phyloP scores from a whole-genome alignment of 106 monocot genomes.

The Acorus calamus region DNA sequence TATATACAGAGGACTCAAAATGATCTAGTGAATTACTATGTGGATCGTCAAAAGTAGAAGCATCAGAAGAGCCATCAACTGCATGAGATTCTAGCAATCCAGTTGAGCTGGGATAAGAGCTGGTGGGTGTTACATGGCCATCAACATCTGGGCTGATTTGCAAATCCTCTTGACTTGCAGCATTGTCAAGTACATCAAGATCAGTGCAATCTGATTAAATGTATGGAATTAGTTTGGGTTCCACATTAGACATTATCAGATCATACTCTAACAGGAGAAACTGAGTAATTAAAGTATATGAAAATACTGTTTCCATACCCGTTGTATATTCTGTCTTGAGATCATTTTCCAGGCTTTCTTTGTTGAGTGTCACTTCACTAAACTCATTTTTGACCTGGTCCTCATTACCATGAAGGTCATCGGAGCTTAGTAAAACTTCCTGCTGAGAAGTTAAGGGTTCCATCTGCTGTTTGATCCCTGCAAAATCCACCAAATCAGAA shows the following conservation, averaged over 20 bases:
- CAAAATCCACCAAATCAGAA: neutral
- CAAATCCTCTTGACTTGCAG: constrained; percentile 15
- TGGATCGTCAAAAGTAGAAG: constrained; percentile 13
- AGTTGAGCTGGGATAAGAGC: constrained; percentile 1
- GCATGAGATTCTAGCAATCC: constrained; percentile 13
- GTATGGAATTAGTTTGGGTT: neutral
- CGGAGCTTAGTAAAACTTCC: constrained; percentile 26
- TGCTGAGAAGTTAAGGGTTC: constrained; percentile 40
- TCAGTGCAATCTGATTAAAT: constrained; percentile 8
- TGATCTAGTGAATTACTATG: neutral
- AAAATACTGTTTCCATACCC: constrained; percentile 10
- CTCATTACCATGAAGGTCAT: constrained; percentile 17
- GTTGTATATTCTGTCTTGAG: constrained; percentile 15
- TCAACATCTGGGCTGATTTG: constrained; percentile 13
- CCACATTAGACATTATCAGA: neutral
- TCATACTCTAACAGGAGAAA: neutral
- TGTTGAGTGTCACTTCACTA: constrained; percentile 2
- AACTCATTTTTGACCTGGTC: constrained; percentile 14
- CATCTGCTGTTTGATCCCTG: constrained; percentile 58
- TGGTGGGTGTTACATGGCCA: constrained; percentile 9
- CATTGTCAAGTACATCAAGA: constrained; percentile 10
- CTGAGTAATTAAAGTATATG: no score
- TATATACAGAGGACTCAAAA: constrained; percentile 9
- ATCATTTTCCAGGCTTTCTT: constrained; percentile 13
- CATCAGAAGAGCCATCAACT: constrained; percentile 9